These are phyloP conservation scores for Triangularia verruculosa DNA, from an alignment of 2,329 filamentous ascomycete species.

Conservation along the genomic window DNA sequence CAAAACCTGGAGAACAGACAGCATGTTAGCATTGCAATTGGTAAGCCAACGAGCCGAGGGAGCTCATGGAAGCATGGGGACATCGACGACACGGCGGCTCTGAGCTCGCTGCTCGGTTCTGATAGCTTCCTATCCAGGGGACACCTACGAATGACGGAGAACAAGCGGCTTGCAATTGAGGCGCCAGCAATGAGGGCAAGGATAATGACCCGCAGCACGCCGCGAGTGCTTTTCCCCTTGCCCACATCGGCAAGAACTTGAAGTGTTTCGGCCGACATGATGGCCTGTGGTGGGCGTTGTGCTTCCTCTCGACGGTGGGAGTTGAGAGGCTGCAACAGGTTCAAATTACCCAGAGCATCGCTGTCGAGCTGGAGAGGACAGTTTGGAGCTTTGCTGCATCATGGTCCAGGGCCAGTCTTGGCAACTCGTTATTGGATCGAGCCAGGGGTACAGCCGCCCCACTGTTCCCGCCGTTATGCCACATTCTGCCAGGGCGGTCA, in stretches of 20 bases:
- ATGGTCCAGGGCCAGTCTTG: conserved; percentile 25
- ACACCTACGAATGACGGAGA: conserved; percentile 91
- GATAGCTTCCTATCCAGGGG: conserved; percentile 3
- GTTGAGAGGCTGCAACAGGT: conserved; percentile 23
- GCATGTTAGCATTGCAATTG: conserved; percentile 32
- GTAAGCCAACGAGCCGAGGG: neutral
- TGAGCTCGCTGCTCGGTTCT: conserved; percentile 1
- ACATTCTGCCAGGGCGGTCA: conserved; percentile 16
- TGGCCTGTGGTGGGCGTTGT: conserved; percentile 27
- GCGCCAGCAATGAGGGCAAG: conserved; percentile 87
- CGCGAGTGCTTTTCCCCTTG: conserved; percentile 76
- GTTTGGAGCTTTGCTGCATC: conserved; percentile 30
- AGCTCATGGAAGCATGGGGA: neutral
- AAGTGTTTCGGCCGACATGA: conserved; percentile 31
- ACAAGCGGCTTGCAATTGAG: conserved; percentile 87
- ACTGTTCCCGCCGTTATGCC: conserved; percentile 19
- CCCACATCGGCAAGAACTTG: conserved; percentile 65
- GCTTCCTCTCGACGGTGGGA: conserved; percentile 26
- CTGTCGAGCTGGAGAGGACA: conserved; percentile 29
- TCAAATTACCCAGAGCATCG: conserved; percentile 13
- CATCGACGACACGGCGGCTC: neutral
- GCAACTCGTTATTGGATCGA: conserved; percentile 18
- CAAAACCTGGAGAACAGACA: conserved; percentile 63
- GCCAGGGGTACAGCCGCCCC: conserved; percentile 9
- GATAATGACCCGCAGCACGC: conserved; percentile 84